Evolutionary conservation across 2,329 filamentous ascomycete genomes (phyloP).

Genomic region (Cytospora paraplurivora): DNA sequence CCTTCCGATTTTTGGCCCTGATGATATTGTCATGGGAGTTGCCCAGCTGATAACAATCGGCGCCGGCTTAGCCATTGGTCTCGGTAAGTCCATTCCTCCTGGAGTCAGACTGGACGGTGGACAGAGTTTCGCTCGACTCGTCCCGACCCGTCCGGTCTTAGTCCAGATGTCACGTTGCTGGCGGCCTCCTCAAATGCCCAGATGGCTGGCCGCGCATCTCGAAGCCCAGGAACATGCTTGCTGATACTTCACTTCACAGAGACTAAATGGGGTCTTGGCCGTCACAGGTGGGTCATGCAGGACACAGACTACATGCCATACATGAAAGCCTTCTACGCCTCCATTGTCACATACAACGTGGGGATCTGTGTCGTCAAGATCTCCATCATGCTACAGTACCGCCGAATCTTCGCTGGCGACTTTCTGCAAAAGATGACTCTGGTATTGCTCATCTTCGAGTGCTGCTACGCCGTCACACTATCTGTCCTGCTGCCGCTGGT

Average conservation of each 20-base stretch:
- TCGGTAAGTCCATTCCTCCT: constrained; percentile 30
- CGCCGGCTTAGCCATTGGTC: constrained; percentile 32
- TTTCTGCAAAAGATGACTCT: constrained; percentile 33
- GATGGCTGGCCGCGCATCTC: neutral
- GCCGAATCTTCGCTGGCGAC: constrained; percentile 37
- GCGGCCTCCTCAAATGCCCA: neutral
- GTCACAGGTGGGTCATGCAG: constrained; percentile 21
- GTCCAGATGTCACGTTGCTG: too few species aligned
- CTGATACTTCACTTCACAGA: constrained; percentile 5
- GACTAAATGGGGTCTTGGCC: constrained; percentile 27
- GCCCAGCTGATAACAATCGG: constrained; percentile 32
- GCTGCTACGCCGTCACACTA: constrained; percentile 32
- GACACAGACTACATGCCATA: constrained; percentile 7
- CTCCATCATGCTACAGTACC: constrained; percentile 42
- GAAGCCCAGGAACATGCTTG: neutral
- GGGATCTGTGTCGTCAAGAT: constrained; percentile 38
- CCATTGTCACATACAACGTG: constrained; percentile 39
- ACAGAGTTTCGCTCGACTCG: too few species aligned
- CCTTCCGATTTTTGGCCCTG: constrained; percentile 32
- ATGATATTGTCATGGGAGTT: constrained; percentile 33
- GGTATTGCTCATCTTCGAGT: constrained; percentile 30
- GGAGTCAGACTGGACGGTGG: too few species aligned
- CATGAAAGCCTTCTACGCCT: constrained; percentile 36
- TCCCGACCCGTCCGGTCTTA: too few species aligned
- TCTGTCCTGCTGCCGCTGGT: constrained; percentile 31